These are phyloP conservation scores for Leccinum boreale DNA, from an alignment of 768 basidiomycete species.

Conservation along the genomic window DNA sequence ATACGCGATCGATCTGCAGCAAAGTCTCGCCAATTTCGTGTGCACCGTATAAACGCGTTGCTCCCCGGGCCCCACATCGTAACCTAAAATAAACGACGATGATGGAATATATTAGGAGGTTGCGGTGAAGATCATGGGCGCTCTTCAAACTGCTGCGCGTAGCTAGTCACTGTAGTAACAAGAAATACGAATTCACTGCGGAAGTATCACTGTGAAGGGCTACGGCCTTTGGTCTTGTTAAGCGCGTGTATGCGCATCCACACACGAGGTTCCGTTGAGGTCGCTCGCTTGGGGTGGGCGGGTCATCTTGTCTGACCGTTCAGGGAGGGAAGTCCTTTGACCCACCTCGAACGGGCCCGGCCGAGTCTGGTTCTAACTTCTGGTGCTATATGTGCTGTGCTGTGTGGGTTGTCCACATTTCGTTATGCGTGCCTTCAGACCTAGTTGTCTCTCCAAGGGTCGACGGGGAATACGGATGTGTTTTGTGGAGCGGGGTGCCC, in stretches of 20 bases:
- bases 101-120: not conserved
- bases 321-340: not conserved
- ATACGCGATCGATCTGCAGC: not conserved
- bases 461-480: not conserved
- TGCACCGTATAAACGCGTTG: not conserved
- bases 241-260: not conserved
- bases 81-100: not conserved
- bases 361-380: not conserved
- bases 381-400: not conserved
- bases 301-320: not conserved
- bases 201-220: not conserved
- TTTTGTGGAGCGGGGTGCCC: not conserved
- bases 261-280: constrained; percentile 12
- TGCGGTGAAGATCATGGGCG: not conserved
- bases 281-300: constrained; percentile 1
- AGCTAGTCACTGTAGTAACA: not conserved
- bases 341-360: not conserved
- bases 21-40: not conserved
- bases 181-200: not conserved
- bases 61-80: not conserved
- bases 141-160: not conserved
- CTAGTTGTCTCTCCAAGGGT: not conserved
- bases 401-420: not conserved
- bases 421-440: not conserved
- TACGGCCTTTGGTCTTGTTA: not conserved